Conservation (phyloP, 2,329 filamentous ascomycete genomes). For the Cryphonectria japonica region DNA sequence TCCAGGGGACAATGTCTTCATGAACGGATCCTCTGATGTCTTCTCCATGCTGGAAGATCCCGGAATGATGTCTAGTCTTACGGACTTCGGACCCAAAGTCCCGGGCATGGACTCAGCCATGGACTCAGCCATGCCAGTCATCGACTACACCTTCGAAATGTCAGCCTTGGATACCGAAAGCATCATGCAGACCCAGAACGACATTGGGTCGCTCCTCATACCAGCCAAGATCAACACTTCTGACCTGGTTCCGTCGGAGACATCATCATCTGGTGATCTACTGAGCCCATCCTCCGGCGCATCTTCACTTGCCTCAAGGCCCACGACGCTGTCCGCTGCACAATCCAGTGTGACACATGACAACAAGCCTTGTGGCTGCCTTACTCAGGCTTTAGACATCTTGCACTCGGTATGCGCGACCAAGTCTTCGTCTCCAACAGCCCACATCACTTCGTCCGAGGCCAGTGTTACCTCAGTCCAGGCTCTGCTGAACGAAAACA, state of each 20-base stretch:
- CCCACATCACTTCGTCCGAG: background rate
- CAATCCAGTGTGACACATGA: background rate
- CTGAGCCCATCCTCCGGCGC: conserved; percentile 2
- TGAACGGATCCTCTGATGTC: background rate
- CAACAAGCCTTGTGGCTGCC: background rate
- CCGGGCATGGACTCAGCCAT: conserved; percentile 7
- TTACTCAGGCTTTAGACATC: background rate
- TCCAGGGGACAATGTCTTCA: background rate
- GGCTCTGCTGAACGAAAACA: conserved; percentile 4
- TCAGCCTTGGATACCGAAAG: background rate
- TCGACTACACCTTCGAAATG: conserved; percentile 8
- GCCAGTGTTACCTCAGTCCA: background rate
- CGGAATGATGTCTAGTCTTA: background rate
- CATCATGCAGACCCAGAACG: background rate
- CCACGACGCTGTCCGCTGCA: background rate
- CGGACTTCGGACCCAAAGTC: background rate
- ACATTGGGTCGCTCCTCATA: background rate
- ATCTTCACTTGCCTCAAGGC: background rate
- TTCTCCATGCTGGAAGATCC: conserved; percentile 10
- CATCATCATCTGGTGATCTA: background rate
- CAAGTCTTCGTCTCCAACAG: background rate
- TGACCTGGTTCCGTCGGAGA: background rate
- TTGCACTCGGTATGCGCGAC: background rate
- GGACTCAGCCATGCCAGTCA: conserved; percentile 7
- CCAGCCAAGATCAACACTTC: background rate